Evolutionary conservation across 2,329 filamentous ascomycete species (phyloP).

Genomic region (Cladosporium cucumerinum): DNA sequence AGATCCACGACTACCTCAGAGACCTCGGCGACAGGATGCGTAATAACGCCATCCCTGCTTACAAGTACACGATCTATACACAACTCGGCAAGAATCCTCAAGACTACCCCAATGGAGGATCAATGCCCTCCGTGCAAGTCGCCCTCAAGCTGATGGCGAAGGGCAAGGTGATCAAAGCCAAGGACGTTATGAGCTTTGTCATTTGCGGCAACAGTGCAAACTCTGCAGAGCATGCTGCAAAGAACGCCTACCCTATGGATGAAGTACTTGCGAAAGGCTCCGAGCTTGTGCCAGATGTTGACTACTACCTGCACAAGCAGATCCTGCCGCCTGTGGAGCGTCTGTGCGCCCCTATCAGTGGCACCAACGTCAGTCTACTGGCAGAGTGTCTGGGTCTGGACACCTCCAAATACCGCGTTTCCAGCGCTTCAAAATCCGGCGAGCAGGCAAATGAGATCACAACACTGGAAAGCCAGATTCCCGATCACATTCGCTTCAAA

Average conservation of each 20-base stretch:
- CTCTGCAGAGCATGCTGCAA: slow-evolving; percentile 66
- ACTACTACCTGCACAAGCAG: slow-evolving; percentile 97
- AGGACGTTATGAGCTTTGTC: slow-evolving; percentile 95
- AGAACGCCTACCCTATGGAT: slow-evolving; percentile 82
- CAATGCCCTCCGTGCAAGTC: slow-evolving; percentile 96
- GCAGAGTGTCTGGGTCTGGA: slow-evolving; percentile 94
- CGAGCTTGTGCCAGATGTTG: slow-evolving; percentile 79
- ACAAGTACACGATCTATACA: slow-evolving; percentile 96
- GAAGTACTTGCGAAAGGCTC: slow-evolving; percentile 78
- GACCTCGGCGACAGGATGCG: slow-evolving; percentile 86
- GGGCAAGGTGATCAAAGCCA: slow-evolving; percentile 83
- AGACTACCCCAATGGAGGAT: slow-evolving; percentile 90
- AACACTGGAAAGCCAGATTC: slow-evolving; percentile 89
- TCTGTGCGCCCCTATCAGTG: slow-evolving; percentile 90
- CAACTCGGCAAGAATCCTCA: slow-evolving; percentile 92
- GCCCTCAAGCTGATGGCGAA: slow-evolving; percentile 82
- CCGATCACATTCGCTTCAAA: slow-evolving; percentile 84
- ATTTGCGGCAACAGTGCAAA: slow-evolving; percentile 71
- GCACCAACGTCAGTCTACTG: slow-evolving; percentile 83
- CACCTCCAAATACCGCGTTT: slow-evolving; percentile 77
- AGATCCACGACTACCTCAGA: slow-evolving; percentile 89
- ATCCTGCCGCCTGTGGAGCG: slow-evolving; percentile 97
- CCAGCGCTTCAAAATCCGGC: slow-evolving; percentile 50
- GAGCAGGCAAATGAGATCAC: slow-evolving; percentile 69
- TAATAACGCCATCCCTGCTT: slow-evolving; percentile 66